phyloP scores from a whole-genome alignment of 805 yeast genomes.

The Priceomyces carsonii region DNA sequence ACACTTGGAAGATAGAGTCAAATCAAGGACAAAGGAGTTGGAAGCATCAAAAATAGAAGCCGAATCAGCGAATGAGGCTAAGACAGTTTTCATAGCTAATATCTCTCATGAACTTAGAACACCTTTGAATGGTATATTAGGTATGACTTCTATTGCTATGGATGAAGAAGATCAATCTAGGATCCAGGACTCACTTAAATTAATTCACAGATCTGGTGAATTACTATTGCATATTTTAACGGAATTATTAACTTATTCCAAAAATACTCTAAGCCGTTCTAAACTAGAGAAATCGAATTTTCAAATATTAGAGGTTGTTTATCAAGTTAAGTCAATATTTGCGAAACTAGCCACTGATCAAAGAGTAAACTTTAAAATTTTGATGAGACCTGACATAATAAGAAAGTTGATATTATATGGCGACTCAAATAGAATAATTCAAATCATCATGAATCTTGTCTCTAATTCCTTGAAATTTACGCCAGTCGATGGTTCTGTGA shows the following conservation, averaged over 20 bases:
- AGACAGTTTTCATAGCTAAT: conserved; percentile 53
- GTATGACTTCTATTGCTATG: conserved; percentile 93
- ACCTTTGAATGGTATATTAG: conserved; percentile 93
- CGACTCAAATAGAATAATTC: conserved; percentile 87
- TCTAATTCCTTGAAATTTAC: conserved; percentile 92
- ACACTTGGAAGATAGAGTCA: conserved; percentile 84
- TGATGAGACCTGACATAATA: conserved; percentile 58
- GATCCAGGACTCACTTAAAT: conserved; percentile 72
- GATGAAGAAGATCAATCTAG: conserved; percentile 72
- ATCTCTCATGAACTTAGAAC: conserved; percentile 74
- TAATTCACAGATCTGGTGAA: conserved; percentile 91
- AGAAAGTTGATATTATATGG: conserved; percentile 74
- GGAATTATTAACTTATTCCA: conserved; percentile 88
- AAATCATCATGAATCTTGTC: conserved; percentile 88
- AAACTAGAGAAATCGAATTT: conserved; percentile 83
- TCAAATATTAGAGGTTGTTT: conserved; percentile 73
- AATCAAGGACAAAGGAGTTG: conserved; percentile 80
- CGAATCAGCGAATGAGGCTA: conserved; percentile 94
- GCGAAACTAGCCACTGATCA: conserved; percentile 77
- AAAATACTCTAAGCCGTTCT: conserved; percentile 81
- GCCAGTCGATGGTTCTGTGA: conserved; percentile 82
- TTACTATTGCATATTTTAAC: conserved; percentile 84
- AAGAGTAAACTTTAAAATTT: conserved; percentile 65
- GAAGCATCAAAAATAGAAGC: conserved; percentile 88
- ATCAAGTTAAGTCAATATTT: conserved; percentile 85